Base-by-base conservation (phyloP, 2,329 filamentous ascomycete genomes). In the Fusarium tupiense region DNA sequence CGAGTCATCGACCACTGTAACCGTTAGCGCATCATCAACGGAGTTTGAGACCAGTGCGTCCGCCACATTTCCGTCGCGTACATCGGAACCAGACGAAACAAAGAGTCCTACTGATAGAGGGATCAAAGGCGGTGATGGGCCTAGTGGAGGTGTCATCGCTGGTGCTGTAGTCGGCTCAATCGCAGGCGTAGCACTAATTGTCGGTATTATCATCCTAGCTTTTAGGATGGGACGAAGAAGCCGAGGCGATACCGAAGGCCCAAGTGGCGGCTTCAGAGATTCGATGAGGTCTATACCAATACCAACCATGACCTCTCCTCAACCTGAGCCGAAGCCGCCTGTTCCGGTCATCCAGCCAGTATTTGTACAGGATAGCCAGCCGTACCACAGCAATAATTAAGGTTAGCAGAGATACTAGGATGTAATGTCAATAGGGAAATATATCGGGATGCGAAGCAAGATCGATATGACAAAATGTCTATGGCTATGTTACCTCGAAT, bases 351-450 rank as follows among this genome's bases (percentile, higher is more conserved):
- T 53, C 3, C 50, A 53, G 50, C 50, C 33, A 2, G 17, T 8
- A 24, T 53, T 37, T 26, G 6, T 6, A 8, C 17, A 52, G 8
- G 16, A 50, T 0, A 33, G 8, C 11, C 47, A 50, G 7, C 47
- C 29, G 3, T 50, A n/a, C 22, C 22, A n/a, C 13, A 33, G 19
- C 3, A n/a, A 7, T 2, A n/a, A 20, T 33, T 4, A 13, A 6
- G 6, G 3, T 6, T 50, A n/a, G 16, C 16, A 5, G 16, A 1
- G 16, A 6, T n/a, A n/a, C 0, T 19, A n/a, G 20, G 47, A 31
- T 17, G 13, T 47, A 11, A 6, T 8, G 11, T 16, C 0, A 0
- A 3, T 20, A 14, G 44, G 8, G 6, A 4, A 31, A 5, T 16
- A 9, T 6, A 49, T 29, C 4, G 4, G 26, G 4, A 16, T n/a